Conservation (phyloP, 306 rosid genomes). For the Rosa chinensis region DNA sequence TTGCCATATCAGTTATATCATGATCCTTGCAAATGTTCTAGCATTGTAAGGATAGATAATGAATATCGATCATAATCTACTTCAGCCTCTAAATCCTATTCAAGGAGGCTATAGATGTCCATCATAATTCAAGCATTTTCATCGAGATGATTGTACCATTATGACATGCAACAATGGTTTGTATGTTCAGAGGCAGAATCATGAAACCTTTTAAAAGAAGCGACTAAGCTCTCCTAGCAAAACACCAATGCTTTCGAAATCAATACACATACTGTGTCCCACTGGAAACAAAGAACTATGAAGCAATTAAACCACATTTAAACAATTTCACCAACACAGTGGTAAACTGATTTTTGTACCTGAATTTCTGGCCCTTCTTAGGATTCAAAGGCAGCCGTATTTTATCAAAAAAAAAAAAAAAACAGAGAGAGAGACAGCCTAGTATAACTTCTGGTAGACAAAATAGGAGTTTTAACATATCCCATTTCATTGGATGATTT, state of each 20-base stretch:
- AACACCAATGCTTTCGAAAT: constrained; percentile 44
- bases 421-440: too few species aligned
- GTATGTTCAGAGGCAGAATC: not conserved
- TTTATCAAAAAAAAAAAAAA: too few species aligned
- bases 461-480: too few species aligned
- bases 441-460: too few species aligned
- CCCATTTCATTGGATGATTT: too few species aligned
- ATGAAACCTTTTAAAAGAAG: constrained; percentile 66
- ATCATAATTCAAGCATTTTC: not conserved
- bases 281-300: constrained; percentile 52
- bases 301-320: constrained; percentile 6
- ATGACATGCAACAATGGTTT: not conserved
- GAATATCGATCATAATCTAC: too few species aligned
- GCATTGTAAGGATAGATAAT: not conserved
- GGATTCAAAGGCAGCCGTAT: constrained; percentile 45
- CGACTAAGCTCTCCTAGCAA: constrained; percentile 52
- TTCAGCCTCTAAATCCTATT: too few species aligned
- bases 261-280: constrained; percentile 75
- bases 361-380: constrained; percentile 82
- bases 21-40: not conserved
- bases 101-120: too few species aligned
- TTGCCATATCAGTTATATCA: not conserved
- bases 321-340: not conserved
- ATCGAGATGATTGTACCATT: not conserved
- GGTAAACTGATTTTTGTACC: constrained; percentile 42